Percentiles rank a stretch among this genome's conserved stretches.
Evolutionary conservation across 2,329 filamentous ascomycete species (phyloP).

Genomic region (Emergomyces pasteurianus): DNA sequence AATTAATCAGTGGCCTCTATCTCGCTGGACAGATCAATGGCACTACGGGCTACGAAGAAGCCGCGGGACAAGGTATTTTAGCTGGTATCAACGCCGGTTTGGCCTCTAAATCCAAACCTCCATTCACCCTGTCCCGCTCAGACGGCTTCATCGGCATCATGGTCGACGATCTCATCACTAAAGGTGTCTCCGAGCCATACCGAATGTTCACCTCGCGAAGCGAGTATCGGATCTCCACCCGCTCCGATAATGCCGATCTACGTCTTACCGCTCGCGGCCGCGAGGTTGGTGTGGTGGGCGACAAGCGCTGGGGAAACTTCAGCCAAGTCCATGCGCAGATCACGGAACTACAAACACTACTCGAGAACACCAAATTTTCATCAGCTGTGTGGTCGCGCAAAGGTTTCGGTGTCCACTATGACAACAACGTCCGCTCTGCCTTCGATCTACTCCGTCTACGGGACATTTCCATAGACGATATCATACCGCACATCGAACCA

Average conservation of each 20-base stretch:
- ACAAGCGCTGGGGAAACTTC: conserved; percentile 64
- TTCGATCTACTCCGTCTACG: conserved; percentile 67
- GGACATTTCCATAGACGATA: conserved; percentile 44
- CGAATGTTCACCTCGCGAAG: conserved; percentile 95
- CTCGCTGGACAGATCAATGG: conserved; percentile 96
- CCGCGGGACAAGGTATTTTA: conserved; percentile 81
- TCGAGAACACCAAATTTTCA: conserved; percentile 48
- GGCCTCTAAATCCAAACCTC: conserved; percentile 52
- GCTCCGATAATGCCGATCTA: conserved; percentile 86
- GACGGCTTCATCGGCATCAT: conserved; percentile 98
- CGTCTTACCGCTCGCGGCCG: conserved; percentile 72
- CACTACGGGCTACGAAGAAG: conserved; percentile 96
- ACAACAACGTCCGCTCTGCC: conserved; percentile 55
- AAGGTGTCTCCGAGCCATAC: conserved; percentile 93
- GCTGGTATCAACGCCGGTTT: conserved; percentile 91
- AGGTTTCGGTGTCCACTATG: conserved; percentile 57
- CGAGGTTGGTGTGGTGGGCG: conserved; percentile 63
- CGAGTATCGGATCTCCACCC: conserved; percentile 86
- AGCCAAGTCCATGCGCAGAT: conserved; percentile 55
- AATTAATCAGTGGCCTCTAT: conserved; percentile 76
- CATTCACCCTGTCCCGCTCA: conserved; percentile 60
- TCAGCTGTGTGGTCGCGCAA: conserved; percentile 54
- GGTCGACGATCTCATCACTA: conserved; percentile 95
- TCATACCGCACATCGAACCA: conserved; percentile 42
- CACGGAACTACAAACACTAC: conserved; percentile 48